Evolutionary conservation across 306 rosid species (phyloP).

Genomic region (Rosa persica): DNA sequence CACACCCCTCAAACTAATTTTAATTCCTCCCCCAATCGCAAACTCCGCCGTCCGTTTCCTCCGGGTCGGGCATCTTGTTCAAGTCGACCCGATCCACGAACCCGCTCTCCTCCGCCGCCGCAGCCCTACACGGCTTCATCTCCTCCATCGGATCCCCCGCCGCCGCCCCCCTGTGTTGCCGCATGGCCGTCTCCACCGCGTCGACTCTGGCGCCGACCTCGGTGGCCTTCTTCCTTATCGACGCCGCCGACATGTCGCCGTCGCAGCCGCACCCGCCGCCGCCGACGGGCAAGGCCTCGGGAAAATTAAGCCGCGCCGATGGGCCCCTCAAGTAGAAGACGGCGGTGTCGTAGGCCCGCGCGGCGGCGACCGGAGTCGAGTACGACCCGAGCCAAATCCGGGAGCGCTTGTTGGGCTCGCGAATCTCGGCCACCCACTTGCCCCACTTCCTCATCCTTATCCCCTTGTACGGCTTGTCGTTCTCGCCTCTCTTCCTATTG

Average conservation of each 20-base stretch:
- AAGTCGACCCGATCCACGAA: conserved; percentile 67
- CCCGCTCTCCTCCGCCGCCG: conserved; percentile 20
- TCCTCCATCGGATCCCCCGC: conserved; percentile 17
- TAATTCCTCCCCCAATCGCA: conserved; percentile 31
- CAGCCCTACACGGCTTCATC: conserved; percentile 25
- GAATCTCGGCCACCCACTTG: conserved; percentile 98
- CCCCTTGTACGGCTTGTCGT: conserved; percentile 86
- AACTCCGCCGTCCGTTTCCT: conserved; percentile 43
- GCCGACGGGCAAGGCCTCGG: conserved; percentile 50
- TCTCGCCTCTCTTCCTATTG: conserved; percentile 36
- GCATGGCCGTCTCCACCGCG: conserved; percentile 61
- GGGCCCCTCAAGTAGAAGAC: conserved; percentile 88
- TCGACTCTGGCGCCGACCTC: conserved; percentile 95
- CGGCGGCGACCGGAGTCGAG: conserved; percentile 92
- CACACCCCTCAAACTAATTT: not conserved
- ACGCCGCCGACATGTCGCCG: conserved; percentile 81
- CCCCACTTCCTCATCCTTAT: conserved; percentile 99
- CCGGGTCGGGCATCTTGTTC: conserved; percentile 89
- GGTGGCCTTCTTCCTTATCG: conserved; percentile 78
- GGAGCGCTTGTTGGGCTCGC: conserved; percentile 95
- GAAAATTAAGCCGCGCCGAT: conserved; percentile 86
- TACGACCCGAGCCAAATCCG: conserved; percentile 98
- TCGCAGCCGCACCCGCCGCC: conserved; percentile 19
- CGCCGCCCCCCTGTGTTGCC: conserved; percentile 24
- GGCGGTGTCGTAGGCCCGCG: conserved; percentile 95